phyloP scores from a whole-genome alignment of 164 flowering plant genomes.

The Santalum album region DNA sequence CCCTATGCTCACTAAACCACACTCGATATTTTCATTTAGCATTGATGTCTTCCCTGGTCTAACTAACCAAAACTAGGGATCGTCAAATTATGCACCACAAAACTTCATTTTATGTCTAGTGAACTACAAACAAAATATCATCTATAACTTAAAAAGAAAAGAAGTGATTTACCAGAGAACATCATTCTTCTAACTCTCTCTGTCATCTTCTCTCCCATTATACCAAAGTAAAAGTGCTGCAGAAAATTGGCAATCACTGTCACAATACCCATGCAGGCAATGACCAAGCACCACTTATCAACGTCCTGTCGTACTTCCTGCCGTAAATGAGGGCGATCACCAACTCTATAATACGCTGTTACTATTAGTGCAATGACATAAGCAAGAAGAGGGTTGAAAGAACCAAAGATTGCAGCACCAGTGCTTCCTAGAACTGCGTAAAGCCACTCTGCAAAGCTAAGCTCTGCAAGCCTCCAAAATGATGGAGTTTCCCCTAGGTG shows the following conservation, averaged over 20 bases:
- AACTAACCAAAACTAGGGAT: too few species aligned
- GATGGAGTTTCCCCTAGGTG: slow-evolving; percentile 55
- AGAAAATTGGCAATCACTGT: slow-evolving; percentile 90
- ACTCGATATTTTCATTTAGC: too few species aligned
- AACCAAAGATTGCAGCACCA: slow-evolving; percentile 96
- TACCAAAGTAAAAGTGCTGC: slow-evolving; percentile 98
- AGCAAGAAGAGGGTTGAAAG: slow-evolving; percentile 96
- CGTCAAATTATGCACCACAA: too few species aligned
- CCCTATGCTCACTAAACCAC: too few species aligned
- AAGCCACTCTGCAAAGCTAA: slow-evolving; percentile 96
- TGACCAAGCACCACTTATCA: slow-evolving; percentile 85
- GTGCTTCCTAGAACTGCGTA: slow-evolving; percentile 89
- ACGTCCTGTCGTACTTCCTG: slow-evolving; percentile 31
- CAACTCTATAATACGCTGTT: slow-evolving; percentile 52
- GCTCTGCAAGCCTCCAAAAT: slow-evolving; percentile 86
- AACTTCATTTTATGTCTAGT: too few species aligned
- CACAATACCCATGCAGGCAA: slow-evolving; percentile 89
- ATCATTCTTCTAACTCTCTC: slow-evolving; percentile 97
- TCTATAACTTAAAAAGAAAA: not conserved
- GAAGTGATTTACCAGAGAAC: slow-evolving; percentile 73
- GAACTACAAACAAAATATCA: not conserved
- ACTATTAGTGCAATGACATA: slow-evolving; percentile 69
- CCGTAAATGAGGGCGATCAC: slow-evolving; percentile 33
- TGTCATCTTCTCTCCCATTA: slow-evolving; percentile 99
- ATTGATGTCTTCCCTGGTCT: too few species aligned